phyloP scores from a whole-genome alignment of 2,329 filamentous ascomycete genomes.

The Colletotrichum chrysophilum region DNA sequence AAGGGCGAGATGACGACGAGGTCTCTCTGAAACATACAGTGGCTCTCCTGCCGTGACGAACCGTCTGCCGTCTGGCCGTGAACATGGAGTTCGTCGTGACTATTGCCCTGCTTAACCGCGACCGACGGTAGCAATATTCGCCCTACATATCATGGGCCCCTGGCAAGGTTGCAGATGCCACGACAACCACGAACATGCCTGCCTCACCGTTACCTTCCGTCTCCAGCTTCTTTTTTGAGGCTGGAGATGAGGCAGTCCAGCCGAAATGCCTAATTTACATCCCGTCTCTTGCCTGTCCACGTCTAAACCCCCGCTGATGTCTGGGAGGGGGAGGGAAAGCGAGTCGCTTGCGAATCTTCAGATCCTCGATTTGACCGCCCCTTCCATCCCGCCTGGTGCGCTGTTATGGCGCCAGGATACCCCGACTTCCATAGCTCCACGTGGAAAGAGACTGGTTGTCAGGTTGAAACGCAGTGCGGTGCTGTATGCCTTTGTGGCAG shows the following conservation, averaged over 20 bases:
- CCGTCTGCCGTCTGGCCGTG: background rate
- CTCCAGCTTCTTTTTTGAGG: background rate
- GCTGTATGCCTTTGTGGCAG: background rate
- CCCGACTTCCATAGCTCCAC: slow-evolving; percentile 1
- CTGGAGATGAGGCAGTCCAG: background rate
- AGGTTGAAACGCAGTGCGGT: background rate
- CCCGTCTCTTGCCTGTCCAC: background rate
- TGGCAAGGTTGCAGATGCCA: background rate
- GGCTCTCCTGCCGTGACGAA: background rate
- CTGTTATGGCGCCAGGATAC: background rate
- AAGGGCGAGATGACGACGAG: background rate
- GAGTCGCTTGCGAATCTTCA: background rate
- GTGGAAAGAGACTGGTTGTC: slow-evolving; percentile 2
- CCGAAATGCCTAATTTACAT: background rate
- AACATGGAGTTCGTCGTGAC: background rate
- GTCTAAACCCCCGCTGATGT: background rate
- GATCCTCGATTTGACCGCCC: background rate
- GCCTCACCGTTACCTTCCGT: background rate
- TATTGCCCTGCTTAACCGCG: background rate
- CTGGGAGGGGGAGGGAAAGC: background rate
- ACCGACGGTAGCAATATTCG: background rate
- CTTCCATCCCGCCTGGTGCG: background rate
- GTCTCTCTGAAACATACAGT: background rate
- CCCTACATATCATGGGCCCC: background rate
- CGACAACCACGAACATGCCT: background rate